Evolutionary conservation across 805 yeast genomes (phyloP).

Genomic region (Yamadazyma endophytica): DNA sequence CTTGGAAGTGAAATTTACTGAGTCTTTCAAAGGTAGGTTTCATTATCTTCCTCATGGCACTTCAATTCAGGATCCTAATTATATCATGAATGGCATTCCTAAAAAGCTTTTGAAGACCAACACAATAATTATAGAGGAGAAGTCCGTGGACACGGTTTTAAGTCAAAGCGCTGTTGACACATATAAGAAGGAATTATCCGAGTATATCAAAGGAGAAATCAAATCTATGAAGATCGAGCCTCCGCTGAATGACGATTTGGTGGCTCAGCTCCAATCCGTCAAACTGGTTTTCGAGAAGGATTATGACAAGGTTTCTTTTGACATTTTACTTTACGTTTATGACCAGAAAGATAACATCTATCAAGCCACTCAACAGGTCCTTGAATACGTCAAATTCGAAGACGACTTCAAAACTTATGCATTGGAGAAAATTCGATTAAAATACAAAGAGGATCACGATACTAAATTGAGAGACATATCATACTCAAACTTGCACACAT

Average conservation of each 20-base stretch:
- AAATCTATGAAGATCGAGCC: too few species aligned
- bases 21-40: slow-evolving; percentile 4
- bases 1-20: slow-evolving; percentile 13
- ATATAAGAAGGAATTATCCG: too few species aligned
- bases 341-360: background rate
- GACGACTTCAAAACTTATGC: slow-evolving; percentile 5
- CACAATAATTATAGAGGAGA: background rate
- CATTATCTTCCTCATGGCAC: slow-evolving; percentile 1
- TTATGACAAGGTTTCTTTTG: slow-evolving; percentile 2
- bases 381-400: slow-evolving; percentile 1
- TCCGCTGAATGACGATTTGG: too few species aligned
- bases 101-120: slow-evolving; percentile 2
- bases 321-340: slow-evolving; percentile 6
- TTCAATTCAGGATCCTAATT: slow-evolving; percentile 6
- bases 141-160: slow-evolving; percentile 1
- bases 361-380: background rate
- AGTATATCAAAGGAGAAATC: too few species aligned
- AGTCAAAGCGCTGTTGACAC: background rate
- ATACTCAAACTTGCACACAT: slow-evolving; percentile 7
- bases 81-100: slow-evolving; percentile 5
- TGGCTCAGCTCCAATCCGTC: background rate
- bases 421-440: slow-evolving; percentile 3
- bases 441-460: slow-evolving; percentile 5
- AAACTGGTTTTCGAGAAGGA: slow-evolving; percentile 5
- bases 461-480: slow-evolving; percentile 7